phyloP scores from a whole-genome alignment of 2,329 filamentous ascomycete species.

The Myriosclerotinia scirpicola region DNA sequence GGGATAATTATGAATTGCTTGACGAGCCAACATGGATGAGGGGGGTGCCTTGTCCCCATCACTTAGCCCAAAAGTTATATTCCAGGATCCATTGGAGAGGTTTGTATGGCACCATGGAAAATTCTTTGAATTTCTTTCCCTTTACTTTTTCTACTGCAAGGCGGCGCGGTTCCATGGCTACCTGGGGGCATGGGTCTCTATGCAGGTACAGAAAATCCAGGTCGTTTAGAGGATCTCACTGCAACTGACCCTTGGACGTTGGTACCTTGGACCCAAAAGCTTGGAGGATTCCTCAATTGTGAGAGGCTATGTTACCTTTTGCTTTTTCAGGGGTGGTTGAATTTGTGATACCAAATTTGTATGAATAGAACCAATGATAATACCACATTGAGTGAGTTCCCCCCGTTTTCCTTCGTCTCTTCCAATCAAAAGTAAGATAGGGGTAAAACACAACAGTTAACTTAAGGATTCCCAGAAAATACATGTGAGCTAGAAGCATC shows the following conservation, averaged over 20 bases:
- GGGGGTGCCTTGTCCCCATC: too few relatives aligned
- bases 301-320: not conserved
- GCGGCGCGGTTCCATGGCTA: not conserved
- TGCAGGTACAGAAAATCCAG: conserved; percentile 16
- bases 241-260: not conserved
- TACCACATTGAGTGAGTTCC: not conserved
- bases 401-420: not conserved
- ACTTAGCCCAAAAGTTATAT: too few relatives aligned
- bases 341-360: not conserved
- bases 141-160: not conserved
- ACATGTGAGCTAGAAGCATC: not conserved
- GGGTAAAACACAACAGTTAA: not conserved
- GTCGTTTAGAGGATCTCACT: conserved; percentile 14
- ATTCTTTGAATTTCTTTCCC: conserved; percentile 6
- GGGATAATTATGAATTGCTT: not conserved
- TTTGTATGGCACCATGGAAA: not conserved
- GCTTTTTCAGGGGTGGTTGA: not conserved
- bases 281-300: conserved; percentile 10
- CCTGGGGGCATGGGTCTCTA: not conserved
- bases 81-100: too few relatives aligned
- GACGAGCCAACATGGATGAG: not conserved
- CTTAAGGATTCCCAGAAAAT: too few relatives aligned
- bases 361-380: not conserved
- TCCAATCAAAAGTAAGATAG: not conserved
- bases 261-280: conserved; percentile 5